A percentile compares a stretch with the other conserved stretches of the same genome.
Evolutionary conservation across 129 eudicot species (phyloP).

Genomic region (Flaveria bidentis): DNA sequence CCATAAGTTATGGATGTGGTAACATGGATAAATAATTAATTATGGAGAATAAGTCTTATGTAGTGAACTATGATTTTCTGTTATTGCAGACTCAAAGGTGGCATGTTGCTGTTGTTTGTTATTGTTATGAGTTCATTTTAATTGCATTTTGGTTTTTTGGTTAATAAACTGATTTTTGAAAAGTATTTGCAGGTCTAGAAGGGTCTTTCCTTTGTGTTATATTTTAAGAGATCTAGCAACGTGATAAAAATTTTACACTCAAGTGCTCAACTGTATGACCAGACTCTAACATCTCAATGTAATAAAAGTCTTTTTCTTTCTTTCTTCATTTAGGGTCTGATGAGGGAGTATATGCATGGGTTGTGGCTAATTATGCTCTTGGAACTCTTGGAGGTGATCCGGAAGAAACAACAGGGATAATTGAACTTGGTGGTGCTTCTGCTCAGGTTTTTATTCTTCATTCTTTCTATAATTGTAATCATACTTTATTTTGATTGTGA

Average conservation of each 20-base stretch:
- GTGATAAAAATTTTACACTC: not conserved
- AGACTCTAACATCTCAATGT: constrained; percentile 2
- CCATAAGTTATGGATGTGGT: not conserved
- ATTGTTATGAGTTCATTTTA: constrained; percentile 10
- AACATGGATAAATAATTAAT: not conserved
- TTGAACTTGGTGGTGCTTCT: constrained; percentile 99
- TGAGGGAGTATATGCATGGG: constrained; percentile 97
- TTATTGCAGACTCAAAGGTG: too few relatives aligned
- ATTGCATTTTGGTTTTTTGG: not conserved
- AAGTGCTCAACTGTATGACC: constrained; percentile 10
- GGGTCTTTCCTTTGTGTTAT: not conserved
- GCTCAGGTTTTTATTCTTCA: constrained; percentile 70
- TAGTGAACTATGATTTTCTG: not conserved
- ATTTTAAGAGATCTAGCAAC: constrained; percentile 10
- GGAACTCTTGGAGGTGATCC: constrained; percentile 94
- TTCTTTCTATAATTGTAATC: not conserved
- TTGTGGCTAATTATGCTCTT: constrained; percentile 98
- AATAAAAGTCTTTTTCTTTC: not conserved
- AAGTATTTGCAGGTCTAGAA: constrained; percentile 10
- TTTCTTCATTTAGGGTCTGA: constrained; percentile 58
- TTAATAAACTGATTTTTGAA: not conserved
- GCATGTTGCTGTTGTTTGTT: not conserved
- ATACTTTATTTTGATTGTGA: constrained; percentile 1
- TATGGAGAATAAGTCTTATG: not conserved
- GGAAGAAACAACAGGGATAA: constrained; percentile 81